Evolutionary conservation across 805 yeast genomes (phyloP).

Genomic region (Yarrowia keelungensis): DNA sequence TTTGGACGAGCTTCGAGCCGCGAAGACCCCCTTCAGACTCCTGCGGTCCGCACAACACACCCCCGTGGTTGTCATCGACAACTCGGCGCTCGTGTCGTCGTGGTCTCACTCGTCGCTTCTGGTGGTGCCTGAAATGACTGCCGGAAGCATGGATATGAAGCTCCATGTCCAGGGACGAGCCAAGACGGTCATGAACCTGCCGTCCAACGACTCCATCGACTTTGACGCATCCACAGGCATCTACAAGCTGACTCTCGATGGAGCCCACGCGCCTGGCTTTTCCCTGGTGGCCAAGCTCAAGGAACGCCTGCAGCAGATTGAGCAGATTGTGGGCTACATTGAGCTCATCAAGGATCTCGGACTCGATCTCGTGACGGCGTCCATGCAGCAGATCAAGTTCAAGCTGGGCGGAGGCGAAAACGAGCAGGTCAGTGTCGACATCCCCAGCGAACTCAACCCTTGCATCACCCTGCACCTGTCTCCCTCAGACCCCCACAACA

Average conservation of each 20-base stretch:
- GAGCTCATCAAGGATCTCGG: slow-evolving; percentile 45
- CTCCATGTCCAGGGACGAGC: slow-evolving; percentile 25
- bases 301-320: slow-evolving; percentile 44
- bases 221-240: slow-evolving; percentile 18
- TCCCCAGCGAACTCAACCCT: slow-evolving; percentile 10
- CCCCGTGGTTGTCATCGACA: slow-evolving; percentile 22
- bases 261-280: not conserved
- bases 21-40: slow-evolving; percentile 14
- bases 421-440: not conserved
- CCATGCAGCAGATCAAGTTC: slow-evolving; percentile 47
- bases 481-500: slow-evolving; percentile 46
- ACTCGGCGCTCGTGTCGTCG: slow-evolving; percentile 18
- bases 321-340: slow-evolving; percentile 48
- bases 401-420: slow-evolving; percentile 44
- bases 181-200: slow-evolving; percentile 32
- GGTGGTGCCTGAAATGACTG: slow-evolving; percentile 18
- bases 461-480: slow-evolving; percentile 37
- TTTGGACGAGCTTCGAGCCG: slow-evolving; percentile 46
- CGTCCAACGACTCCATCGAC: slow-evolving; percentile 24
- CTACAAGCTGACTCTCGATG: slow-evolving; percentile 28
- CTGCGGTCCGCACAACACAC: slow-evolving; percentile 16
- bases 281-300: not conserved
- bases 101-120: slow-evolving; percentile 25
- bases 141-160: slow-evolving; percentile 21
- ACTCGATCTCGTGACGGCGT: slow-evolving; percentile 46